Evolutionary conservation across 495 filamentous ascomycete genomes (phyloP), one percentile per base, ranked within the genome.

Genomic region (Penicillium riverlandense): DNA sequence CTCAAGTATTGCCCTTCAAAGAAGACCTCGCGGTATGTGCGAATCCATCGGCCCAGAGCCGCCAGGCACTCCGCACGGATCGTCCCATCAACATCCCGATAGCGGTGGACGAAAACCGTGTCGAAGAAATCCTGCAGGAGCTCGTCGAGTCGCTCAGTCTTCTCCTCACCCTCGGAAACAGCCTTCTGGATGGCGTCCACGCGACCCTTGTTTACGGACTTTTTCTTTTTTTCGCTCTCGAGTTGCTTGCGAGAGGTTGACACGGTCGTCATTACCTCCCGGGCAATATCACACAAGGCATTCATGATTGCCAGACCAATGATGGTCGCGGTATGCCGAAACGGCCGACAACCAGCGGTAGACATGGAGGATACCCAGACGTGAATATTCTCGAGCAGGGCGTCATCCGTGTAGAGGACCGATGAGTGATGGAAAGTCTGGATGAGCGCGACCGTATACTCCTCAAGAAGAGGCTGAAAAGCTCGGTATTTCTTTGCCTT

Each of bases 71-170:
- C 88, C 2, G 80, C 76, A 31, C 92, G 79, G 41, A 98, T 95
- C 47, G 72, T 84, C 1, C 86, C 77, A 61, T 98, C 92, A 14
- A 96, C 77, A 50, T 98, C 92, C 30, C 92, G 87, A 61, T 96
- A 97, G 22, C 92, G 85, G 61, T 97, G 90, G 28, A 95, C 82
- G 52, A 92, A 98, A 27, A 96, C 80, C 8, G 86, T 84, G 44
- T 95, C 85, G 49, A 96, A 90, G 41, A 86, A 82, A 53, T 91
- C 85, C 46, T 82, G 82, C 37, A 96, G 78, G 41, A 79, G 74
- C 1, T 70, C 72, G 50, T 90, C 78, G 38, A 88, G 69, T 2
- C 71, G 65, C 29, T 84, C 66, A 12, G 82, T 73, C 48, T 79
- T 83, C 42, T 77, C 56, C 41, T 84, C 79, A 12, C 78, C 78